These are phyloP conservation scores for Vachellia pachyceras DNA, from an alignment of 306 rosid species.

Conservation along the genomic window DNA sequence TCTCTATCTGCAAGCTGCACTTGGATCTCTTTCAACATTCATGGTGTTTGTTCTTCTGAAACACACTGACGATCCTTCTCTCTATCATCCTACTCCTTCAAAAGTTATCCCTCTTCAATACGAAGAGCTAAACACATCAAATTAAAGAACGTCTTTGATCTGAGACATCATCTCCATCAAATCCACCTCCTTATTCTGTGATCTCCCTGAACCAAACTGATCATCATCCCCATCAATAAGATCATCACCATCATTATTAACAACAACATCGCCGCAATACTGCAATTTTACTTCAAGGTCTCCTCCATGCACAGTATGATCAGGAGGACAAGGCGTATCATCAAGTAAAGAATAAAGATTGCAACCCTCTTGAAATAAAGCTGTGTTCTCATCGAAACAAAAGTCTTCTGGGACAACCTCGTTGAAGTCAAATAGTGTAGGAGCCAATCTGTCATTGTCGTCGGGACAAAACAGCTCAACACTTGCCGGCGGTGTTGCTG, in stretches of 20 bases:
- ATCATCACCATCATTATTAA: neutral
- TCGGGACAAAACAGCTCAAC: constrained; percentile 32
- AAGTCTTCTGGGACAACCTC: constrained; percentile 60
- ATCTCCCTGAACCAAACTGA: constrained; percentile 36
- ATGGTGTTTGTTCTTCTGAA: no score
- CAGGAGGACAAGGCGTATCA: constrained; percentile 48
- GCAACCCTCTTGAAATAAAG: constrained; percentile 61
- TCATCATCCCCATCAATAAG: neutral
- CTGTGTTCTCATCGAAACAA: constrained; percentile 54
- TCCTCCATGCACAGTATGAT: constrained; percentile 30
- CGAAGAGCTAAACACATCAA: neutral
- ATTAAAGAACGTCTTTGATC: constrained; percentile 34
- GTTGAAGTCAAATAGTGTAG: constrained; percentile 47
- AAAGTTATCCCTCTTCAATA: neutral
- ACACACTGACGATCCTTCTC: no score
- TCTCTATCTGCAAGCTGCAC: no score
- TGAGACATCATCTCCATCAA: constrained; percentile 73
- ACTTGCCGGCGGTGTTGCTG: neutral
- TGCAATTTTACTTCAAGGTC: constrained; percentile 27
- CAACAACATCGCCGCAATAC: neutral
- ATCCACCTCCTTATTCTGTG: constrained; percentile 45
- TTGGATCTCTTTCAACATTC: no score
- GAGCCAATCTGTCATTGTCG: constrained; percentile 43
- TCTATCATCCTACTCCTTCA: constrained; percentile 5
- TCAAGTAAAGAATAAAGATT: constrained; percentile 68